Conservation (phyloP, 805 yeast genomes). For the Scheffersomyces spartinae region DNA sequence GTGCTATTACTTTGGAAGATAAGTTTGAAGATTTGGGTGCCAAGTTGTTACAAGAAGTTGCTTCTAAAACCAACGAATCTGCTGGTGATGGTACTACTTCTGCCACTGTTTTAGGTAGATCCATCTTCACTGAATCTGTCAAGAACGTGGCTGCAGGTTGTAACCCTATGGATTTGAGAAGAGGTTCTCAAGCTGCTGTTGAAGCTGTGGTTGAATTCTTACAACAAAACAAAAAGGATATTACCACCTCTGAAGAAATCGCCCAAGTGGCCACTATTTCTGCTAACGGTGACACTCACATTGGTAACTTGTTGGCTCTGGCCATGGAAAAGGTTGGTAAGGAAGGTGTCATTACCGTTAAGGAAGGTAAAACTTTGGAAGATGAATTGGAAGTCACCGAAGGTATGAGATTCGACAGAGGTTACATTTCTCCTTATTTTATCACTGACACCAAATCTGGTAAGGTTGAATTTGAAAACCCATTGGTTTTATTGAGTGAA, state of each 20-base stretch:
- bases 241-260: conserved; percentile 88
- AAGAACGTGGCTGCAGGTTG: conserved; percentile 98
- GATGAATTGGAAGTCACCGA: conserved; percentile 93
- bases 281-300: conserved; percentile 91
- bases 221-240: conserved; percentile 78
- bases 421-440: conserved; percentile 93
- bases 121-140: conserved; percentile 89
- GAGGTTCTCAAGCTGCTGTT: conserved; percentile 95
- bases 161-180: conserved; percentile 96
- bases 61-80: conserved; percentile 90
- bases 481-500: conserved; percentile 78
- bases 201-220: conserved; percentile 82
- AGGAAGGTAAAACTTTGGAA: conserved; percentile 93
- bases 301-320: conserved; percentile 80
- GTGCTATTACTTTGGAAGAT: conserved; percentile 69
- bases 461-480: conserved; percentile 92
- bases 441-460: conserved; percentile 87
- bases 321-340: conserved; percentile 99
- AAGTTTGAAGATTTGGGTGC: conserved; percentile 96
- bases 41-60: conserved; percentile 89
- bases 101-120: conserved; percentile 92
- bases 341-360: conserved; percentile 97
- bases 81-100: conserved; percentile 99
- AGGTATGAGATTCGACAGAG: conserved; percentile 98
- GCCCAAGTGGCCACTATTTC: conserved; percentile 98